phyloP scores from a whole-genome alignment of 2,329 filamentous ascomycete species.

The Biscogniauxia mediterranea region DNA sequence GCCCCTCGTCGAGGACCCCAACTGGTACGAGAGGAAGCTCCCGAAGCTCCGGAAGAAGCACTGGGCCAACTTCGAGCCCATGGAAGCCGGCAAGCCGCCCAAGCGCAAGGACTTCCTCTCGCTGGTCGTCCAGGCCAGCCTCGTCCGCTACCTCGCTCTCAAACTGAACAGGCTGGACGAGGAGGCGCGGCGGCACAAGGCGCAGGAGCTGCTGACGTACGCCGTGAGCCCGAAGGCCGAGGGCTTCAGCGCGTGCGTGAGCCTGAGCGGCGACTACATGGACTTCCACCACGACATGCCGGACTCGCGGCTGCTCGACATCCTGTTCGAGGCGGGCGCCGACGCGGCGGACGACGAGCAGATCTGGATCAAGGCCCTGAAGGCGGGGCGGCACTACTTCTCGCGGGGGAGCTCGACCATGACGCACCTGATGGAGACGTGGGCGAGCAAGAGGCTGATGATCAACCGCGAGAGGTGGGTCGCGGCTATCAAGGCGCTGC shows the following conservation, averaged over 20 bases:
- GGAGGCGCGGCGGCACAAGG: constrained; percentile 24
- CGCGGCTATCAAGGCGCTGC: constrained; percentile 28
- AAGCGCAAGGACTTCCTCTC: constrained; percentile 32
- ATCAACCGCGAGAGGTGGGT: constrained; percentile 33
- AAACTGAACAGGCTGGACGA: constrained; percentile 22
- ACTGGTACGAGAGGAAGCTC: constrained; percentile 31
- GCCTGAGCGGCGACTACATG: constrained; percentile 32
- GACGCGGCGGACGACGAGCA: constrained; percentile 23
- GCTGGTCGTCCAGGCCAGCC: constrained; percentile 30
- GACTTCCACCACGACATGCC: constrained; percentile 37
- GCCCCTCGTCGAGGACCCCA: constrained; percentile 32
- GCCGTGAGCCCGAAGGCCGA: constrained; percentile 32
- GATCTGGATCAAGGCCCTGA: constrained; percentile 28
- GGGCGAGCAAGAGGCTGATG: constrained; percentile 30
- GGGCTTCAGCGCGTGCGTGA: constrained; percentile 32
- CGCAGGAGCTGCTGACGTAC: constrained; percentile 31
- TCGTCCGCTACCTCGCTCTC: constrained; percentile 25
- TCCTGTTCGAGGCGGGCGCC: constrained; percentile 31
- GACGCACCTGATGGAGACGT: constrained; percentile 31
- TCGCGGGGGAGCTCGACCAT: constrained; percentile 30
- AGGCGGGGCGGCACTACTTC: constrained; percentile 32
- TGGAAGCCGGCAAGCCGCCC: constrained; percentile 33
- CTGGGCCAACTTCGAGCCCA: constrained; percentile 33
- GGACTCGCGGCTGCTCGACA: constrained; percentile 27
- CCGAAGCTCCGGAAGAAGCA: constrained; percentile 27